phyloP scores from a whole-genome alignment of 768 basidiomycete species.

The Russula olivacea region DNA sequence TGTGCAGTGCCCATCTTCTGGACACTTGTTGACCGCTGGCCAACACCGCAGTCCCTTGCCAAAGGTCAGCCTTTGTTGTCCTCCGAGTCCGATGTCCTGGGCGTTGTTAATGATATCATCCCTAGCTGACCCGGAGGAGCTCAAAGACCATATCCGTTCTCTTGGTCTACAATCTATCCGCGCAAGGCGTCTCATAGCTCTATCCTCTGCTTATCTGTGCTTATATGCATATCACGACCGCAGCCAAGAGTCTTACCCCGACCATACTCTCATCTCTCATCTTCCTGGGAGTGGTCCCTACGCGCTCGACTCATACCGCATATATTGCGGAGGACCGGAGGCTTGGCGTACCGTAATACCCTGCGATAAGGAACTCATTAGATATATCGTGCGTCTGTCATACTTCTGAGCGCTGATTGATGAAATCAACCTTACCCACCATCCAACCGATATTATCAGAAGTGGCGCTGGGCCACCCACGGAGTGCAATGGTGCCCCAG shows the following conservation, averaged over 20 bases:
- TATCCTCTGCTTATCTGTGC: conserved; percentile 45
- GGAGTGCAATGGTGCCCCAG: conserved; percentile 48
- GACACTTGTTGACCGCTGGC: no score
- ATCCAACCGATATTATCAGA: conserved; percentile 34
- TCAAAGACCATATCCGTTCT: conserved; percentile 42
- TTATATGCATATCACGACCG: no score
- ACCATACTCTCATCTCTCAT: conserved; percentile 43
- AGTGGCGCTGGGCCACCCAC: conserved; percentile 66
- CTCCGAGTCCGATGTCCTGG: not conserved
- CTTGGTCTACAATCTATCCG: conserved; percentile 59
- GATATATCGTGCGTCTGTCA: conserved; percentile 49
- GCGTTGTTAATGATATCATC: not conserved
- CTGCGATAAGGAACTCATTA: conserved; percentile 60
- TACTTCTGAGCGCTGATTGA: not conserved
- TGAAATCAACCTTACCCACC: no score
- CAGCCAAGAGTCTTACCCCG: not conserved
- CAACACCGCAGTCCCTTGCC: no score
- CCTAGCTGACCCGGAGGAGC: conserved; percentile 42
- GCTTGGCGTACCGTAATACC: conserved; percentile 64
- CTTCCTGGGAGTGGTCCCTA: conserved; percentile 64
- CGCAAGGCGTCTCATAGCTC: conserved; percentile 46
- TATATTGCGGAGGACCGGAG: conserved; percentile 46
- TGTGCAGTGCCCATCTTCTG: no score
- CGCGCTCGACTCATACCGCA: conserved; percentile 70
- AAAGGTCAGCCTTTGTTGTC: no score